Evolutionary conservation across 352 stramenopile genomes (phyloP), one percentile per base, ranked within the genome.

Genomic region (Phytophthora ohioensis): DNA sequence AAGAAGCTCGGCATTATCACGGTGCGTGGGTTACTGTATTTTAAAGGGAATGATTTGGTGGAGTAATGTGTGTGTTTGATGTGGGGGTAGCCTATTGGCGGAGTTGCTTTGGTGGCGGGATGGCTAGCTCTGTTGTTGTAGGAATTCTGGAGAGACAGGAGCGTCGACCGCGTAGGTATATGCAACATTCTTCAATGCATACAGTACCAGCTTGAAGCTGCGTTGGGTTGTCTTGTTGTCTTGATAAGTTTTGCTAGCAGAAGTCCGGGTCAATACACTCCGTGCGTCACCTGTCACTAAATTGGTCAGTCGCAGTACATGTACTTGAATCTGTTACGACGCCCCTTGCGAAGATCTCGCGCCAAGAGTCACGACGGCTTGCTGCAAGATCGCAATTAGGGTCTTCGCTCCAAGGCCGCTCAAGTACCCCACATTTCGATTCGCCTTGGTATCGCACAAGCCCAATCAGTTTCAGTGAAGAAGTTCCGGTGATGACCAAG

Each of bases 1-100:
- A 78, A 80, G 64, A 92, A 91, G 56, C 81, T 94, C 48, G 88
- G 88, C 54, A 81, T 84, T 39, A 67, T 95, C 67, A 94, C 88
- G 75, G 88, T 95, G 63, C 21, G 80, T 78, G 3, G 6, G 2
- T 45, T 3, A 10, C 6, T 48, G 15, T 1, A n/a, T 12, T 17
- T 12, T 38, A 34, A 17, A 42, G 6, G 7, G 38, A 5, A 30
- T 49, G 54, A 10, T 6, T 27, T 56, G 5, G 41, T 34, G 59
- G 21, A 42, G 42, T 75, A 12, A 75, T 27, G 17, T 5, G 15
- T 21, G 1, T 30, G 27, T 57, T 15, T 32, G 60, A 27, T 48
- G 31, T 8, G 17, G 3, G 3, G 45, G 36, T 38, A 94, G 87
- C 87, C 87, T 47, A 69, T 94, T 31, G 87, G 87, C 4, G 87